These are phyloP conservation scores for Mantamonas sphyraenae DNA, from an alignment of 78 protist species.

Conservation along the genomic window DNA sequence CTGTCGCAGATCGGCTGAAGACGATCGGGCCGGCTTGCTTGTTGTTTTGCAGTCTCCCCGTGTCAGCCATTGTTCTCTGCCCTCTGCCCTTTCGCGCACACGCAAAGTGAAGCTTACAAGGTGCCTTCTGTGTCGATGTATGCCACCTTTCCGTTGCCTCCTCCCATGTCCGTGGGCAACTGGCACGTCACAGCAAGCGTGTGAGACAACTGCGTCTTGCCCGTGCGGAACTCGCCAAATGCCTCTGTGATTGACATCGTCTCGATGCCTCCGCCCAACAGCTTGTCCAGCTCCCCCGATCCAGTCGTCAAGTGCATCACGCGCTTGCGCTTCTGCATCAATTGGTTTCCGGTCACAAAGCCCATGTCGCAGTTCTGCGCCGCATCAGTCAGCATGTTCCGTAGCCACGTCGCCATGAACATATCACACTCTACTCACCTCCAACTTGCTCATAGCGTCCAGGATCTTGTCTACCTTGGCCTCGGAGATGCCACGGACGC, in stretches of 20 bases:
- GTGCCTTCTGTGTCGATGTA: constrained; percentile 99
- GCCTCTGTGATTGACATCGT: constrained; percentile 97
- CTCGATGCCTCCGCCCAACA: constrained; percentile 97
- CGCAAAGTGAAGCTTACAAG: no score
- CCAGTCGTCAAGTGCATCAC: constrained; percentile 86
- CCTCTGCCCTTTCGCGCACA: no score
- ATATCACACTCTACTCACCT: no score
- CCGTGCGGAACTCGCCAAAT: constrained; percentile 97
- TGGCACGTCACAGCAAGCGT: constrained; percentile 95
- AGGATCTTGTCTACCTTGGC: constrained; percentile 93
- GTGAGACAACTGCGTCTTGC: constrained; percentile 99
- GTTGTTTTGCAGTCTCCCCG: no score
- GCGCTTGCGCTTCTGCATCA: constrained; percentile 39
- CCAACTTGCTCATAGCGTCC: no score
- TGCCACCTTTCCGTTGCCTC: constrained; percentile 98
- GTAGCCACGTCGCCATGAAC: no score
- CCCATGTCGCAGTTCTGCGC: constrained; percentile 94
- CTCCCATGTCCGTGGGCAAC: constrained; percentile 77
- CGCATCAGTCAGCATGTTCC: no score
- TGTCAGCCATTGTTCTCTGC: no score
- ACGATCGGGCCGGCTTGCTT: constrained; percentile 97
- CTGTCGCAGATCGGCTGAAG: constrained; percentile 84
- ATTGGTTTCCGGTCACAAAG: constrained; percentile 84
- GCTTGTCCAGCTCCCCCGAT: constrained; percentile 80
- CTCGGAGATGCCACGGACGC: constrained; percentile 91